Base-by-base conservation (phyloP, 2,329 filamentous ascomycete genomes). In the Phaeosphaeria sp. region DNA sequence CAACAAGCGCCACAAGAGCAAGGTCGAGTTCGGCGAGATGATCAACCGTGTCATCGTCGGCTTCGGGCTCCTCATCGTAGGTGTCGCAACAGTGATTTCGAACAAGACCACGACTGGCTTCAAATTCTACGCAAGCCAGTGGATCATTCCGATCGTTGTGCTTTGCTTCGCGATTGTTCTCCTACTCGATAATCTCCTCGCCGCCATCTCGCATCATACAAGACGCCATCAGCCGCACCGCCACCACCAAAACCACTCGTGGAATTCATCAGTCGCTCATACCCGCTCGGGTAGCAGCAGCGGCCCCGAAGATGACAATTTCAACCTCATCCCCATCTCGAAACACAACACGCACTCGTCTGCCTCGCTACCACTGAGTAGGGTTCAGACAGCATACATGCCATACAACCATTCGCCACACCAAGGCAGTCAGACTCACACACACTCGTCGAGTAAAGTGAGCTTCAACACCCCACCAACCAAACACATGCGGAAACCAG, bases 1-100 rank as follows among this genome's bases (percentile, higher is more conserved):
- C 43, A 83, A 83, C 60, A 67, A 66, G 45, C 56, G 66, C 43
- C 64, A 74, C 57, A 68, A 68, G 47, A 66, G 60, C 2, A 72
- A 71, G 53, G 62, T 65, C 48, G 69, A 72, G 39, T 71, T 69
- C n/a, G 66, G 68, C 20, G 67, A 71, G 60, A 71, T 72, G 27
- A 71, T 72, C 53, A 68, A 66, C 33, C 56, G 68, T 8, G 57
- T 64, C 7, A 58, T 68, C 5, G 53, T 69, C 1, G 69, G 66
- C 13, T 71, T 69, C 43, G 55, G 56, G 0, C 57, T 68, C 9
- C 57, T 66, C 4, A 59, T 71, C 3, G 52, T 70, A 1, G 68
- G 68, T 8, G 52, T 70, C 2, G 58, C 56, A 8, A 52, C 56
- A 9, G 61, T 68, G 1, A 56, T 71, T 15, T 61, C 58, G 1